Base-by-base conservation (phyloP, 495 filamentous ascomycete genomes). In the Hypoxylon cercidicola region DNA sequence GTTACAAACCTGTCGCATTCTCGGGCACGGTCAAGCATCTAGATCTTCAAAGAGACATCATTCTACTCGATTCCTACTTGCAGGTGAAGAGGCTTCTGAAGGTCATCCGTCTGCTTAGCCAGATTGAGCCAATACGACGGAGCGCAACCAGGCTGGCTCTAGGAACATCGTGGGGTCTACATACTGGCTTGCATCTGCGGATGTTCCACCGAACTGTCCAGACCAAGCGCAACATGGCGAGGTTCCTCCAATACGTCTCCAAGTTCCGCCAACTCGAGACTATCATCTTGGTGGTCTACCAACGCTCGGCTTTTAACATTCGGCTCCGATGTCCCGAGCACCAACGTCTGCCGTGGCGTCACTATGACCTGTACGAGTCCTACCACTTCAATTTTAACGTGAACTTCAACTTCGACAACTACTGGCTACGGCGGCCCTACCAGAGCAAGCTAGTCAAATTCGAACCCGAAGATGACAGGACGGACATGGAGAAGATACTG, bases 301-400 rank as follows among this genome's bases (percentile, higher is more conserved):
- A 82, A 52, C 78, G 80, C 44, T 81, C 80, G 39, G 74, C 78
- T 46, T 81, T 82, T 51, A 75, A 79, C 37, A 73, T 81, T 39
- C 75, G 78, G 52, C 76, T 74, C 20, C 68, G 72, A n/a, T 62
- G 62, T 25, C 46, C 69, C 1, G 21, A 49, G 20, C 63, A 57
- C 21, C 62, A 62, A 32, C 54, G 20, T 32, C 61, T 48, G 49
- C 71, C 58, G 18, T 68, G 44, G 64, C 55, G 52, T 34, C 73
- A 63, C 51, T 65, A 64, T 25, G 62, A 66, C 49, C 57, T 81
- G 23, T 79, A 78, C 72, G 78, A 82, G 57, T 74, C 79, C n/a
- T 82, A 82, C 66, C 74, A 78, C 49, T 81, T 78, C 68, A 79
- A 79, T 55, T 81, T 80, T 56, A 79, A 81, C 67, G 75, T 82